These are phyloP conservation scores for Trametes cinnabarina DNA, from an alignment of 768 basidiomycete genomes.

Conservation along the genomic window DNA sequence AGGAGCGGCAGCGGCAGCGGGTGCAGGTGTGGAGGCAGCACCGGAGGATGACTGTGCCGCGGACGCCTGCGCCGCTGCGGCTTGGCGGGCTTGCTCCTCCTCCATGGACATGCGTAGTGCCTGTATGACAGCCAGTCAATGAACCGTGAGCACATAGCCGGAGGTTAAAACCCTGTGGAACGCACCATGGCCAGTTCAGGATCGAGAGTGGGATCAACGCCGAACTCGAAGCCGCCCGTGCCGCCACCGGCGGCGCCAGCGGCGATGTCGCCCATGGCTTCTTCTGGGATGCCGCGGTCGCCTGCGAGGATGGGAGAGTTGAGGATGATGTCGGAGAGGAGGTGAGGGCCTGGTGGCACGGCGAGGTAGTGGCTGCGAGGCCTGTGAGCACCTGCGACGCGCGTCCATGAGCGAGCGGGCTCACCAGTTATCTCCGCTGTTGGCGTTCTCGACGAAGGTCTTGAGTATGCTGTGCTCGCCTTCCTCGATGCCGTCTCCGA, in stretches of 20 bases:
- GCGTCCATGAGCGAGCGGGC: constrained; percentile 29
- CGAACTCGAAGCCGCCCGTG: constrained; percentile 70
- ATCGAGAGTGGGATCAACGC: constrained; percentile 92
- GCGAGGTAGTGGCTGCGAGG: constrained; percentile 70
- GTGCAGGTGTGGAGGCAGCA: constrained; percentile 31
- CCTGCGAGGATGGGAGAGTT: constrained; percentile 79
- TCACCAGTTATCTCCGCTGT: constrained; percentile 83
- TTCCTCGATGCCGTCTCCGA: constrained; percentile 86
- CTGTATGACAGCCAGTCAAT: constrained; percentile 38
- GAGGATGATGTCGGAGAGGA: constrained; percentile 82
- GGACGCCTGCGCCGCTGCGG: constrained; percentile 42
- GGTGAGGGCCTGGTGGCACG: constrained; percentile 71
- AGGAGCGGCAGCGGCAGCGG: constrained; percentile 36
- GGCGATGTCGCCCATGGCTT: constrained; percentile 51
- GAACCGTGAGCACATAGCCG: neutral
- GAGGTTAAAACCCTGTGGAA: constrained; percentile 1
- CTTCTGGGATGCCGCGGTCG: constrained; percentile 71
- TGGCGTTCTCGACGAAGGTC: constrained; percentile 80
- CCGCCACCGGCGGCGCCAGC: constrained; percentile 43
- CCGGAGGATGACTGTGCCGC: constrained; percentile 33
- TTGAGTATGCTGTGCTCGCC: constrained; percentile 69
- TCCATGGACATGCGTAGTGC: constrained; percentile 97
- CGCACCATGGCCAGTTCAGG: constrained; percentile 95
- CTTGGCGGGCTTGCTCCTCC: constrained; percentile 82
- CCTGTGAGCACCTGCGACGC: neutral